Evolutionary conservation across 2,329 filamentous ascomycete species (phyloP).

Genomic region (Curvularia verruculosa): DNA sequence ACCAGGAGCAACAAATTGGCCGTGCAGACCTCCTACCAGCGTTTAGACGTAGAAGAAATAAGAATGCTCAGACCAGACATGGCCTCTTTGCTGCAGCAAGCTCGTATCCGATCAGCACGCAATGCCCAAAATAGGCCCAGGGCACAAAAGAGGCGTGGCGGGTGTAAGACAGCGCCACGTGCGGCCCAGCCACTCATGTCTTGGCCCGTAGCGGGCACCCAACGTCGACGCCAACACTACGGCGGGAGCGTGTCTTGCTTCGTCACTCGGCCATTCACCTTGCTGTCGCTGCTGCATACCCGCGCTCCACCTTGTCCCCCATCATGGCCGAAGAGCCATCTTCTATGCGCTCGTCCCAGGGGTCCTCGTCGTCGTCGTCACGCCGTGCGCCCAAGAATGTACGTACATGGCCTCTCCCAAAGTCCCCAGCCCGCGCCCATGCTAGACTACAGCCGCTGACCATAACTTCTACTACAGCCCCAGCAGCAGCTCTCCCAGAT

Average conservation of each 20-base stretch:
- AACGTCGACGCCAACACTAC: constrained; percentile 22
- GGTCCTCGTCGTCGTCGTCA: constrained; percentile 55
- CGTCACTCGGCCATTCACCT: constrained; percentile 19
- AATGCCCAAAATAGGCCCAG: not conserved
- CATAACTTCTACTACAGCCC: constrained; percentile 55
- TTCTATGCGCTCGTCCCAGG: constrained; percentile 41
- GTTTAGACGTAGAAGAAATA: not conserved
- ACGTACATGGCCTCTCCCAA: constrained; percentile 25
- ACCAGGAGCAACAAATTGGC: not conserved
- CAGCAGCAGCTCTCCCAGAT: constrained; percentile 88
- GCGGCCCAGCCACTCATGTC: constrained; percentile 21
- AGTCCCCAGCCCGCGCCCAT: constrained; percentile 14
- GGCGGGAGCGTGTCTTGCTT: constrained; percentile 20
- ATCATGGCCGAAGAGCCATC: constrained; percentile 36
- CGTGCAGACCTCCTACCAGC: not conserved
- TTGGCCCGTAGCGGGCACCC: constrained; percentile 16
- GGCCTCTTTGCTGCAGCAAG: not conserved
- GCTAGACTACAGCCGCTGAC: constrained; percentile 23
- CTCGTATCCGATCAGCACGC: not conserved
- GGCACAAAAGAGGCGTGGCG: constrained; percentile 1
- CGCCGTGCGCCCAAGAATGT: constrained; percentile 47
- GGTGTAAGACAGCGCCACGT: constrained; percentile 19
- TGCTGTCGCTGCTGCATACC: constrained; percentile 25
- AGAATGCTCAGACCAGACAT: not conserved
- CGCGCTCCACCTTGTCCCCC: constrained; percentile 19